Conservation (phyloP, 2,329 filamentous ascomycete species). For the Neonectria coccinea region DNA sequence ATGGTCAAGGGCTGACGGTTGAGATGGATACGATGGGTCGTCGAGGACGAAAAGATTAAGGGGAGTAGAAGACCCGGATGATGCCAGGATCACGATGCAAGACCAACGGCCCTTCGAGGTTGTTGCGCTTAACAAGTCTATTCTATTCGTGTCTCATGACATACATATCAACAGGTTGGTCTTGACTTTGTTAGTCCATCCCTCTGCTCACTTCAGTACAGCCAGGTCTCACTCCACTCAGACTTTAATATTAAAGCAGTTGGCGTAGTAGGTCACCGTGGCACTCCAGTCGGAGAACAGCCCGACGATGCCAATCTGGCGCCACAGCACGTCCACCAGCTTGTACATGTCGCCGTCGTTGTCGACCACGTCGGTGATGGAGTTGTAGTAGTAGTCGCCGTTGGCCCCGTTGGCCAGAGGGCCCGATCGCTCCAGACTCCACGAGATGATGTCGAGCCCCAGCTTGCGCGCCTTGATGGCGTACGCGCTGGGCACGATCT, state of each 20-base stretch:
- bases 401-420: conserved; percentile 64
- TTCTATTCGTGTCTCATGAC: conserved; percentile 9
- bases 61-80: neutral
- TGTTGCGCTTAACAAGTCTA: neutral
- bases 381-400: conserved; percentile 67
- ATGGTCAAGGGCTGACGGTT: neutral
- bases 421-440: conserved; percentile 75
- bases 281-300: conserved; percentile 79
- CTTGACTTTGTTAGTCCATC: neutral
- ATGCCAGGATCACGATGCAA: neutral
- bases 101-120: neutral
- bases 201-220: neutral
- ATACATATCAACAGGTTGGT: conserved; percentile 6
- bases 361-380: conserved; percentile 65
- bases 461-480: conserved; percentile 69
- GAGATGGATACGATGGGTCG: neutral
- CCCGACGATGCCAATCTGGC: conserved; percentile 69
- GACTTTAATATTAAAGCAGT: conserved; percentile 66
- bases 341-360: conserved; percentile 76
- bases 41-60: conserved; percentile 1
- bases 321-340: conserved; percentile 72
- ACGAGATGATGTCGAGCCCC: conserved; percentile 74
- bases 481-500: conserved; percentile 73
- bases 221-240: conserved; percentile 2
- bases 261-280: conserved; percentile 77